Conservation (phyloP, 2,329 filamentous ascomycete species). For the Macrophomina phaseolina region DNA sequence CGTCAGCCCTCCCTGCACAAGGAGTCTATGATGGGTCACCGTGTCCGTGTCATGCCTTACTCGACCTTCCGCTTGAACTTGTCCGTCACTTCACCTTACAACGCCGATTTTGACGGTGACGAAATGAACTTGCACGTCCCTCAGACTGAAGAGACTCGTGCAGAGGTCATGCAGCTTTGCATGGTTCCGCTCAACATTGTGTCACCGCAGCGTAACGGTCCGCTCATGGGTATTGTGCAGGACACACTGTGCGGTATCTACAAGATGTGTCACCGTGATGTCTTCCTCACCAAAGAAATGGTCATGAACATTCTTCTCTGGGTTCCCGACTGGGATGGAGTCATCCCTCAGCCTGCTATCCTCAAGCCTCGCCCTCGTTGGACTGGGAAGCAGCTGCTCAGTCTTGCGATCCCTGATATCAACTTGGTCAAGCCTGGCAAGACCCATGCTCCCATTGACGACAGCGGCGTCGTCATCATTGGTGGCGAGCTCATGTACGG, state of each 20-base stretch:
- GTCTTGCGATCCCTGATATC: slow-evolving; percentile 86
- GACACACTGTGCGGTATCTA: slow-evolving; percentile 96
- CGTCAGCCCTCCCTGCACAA: slow-evolving; percentile 99
- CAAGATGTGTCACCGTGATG: slow-evolving; percentile 93
- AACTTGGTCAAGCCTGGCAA: slow-evolving; percentile 58
- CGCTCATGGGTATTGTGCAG: slow-evolving; percentile 99
- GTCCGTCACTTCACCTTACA: slow-evolving; percentile 98
- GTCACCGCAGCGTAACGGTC: slow-evolving; percentile 94
- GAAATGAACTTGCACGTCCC: slow-evolving; percentile 99
- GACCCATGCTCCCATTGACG: slow-evolving; percentile 63
- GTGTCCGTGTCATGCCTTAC: slow-evolving; percentile 97
- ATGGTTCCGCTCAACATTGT: slow-evolving; percentile 99
- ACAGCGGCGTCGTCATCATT: slow-evolving; percentile 82
- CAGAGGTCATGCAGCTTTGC: slow-evolving; percentile 91
- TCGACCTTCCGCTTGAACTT: slow-evolving; percentile 98
- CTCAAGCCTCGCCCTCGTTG: slow-evolving; percentile 89
- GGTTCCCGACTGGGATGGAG: slow-evolving; percentile 97
- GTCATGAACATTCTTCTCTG: slow-evolving; percentile 98
- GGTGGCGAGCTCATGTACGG: slow-evolving; percentile 90
- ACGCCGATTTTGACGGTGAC: slow-evolving; percentile 99
- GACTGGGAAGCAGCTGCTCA: slow-evolving; percentile 98
- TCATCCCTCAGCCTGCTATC: slow-evolving; percentile 92
- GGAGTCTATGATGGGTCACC: slow-evolving; percentile 99
- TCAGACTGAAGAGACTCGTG: slow-evolving; percentile 94
- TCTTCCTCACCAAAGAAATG: slow-evolving; percentile 86